Evolutionary conservation across 805 yeast species (phyloP), one percentile per base, ranked within the genome.

Genomic region (Yamadazyma insecticola): DNA sequence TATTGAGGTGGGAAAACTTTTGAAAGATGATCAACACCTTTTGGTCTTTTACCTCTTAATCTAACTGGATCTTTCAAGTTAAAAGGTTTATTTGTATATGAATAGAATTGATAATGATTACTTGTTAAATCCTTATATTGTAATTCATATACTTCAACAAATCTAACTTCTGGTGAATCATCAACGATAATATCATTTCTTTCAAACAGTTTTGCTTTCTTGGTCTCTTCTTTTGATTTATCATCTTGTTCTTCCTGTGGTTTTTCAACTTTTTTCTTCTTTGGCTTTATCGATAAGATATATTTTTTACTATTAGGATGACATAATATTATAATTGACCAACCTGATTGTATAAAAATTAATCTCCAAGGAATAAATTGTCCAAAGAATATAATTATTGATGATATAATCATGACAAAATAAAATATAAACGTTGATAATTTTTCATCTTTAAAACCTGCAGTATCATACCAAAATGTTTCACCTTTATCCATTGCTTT

Each of bases 91-190:
- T 61, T 60, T 0, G 90, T 69, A 48, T 68, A 84, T 14, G 71
- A 51, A 48, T 74, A 74, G 17, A 78, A 72, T 22, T 70, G 65
- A 84, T 90, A 88, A 17, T 67, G 67, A 5, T 68, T 60, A 0
- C 77, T 72, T 2, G 81, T 69, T 16, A 76, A 55, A 22, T 82
- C 82, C 43, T 71, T 81, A 26, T 70, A 66, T 50, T 83, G 83
- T 15, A 88, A 66, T 53, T 88, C 95, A 51, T 69, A 89, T 1
- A 89, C 63, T 48, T 88, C 94, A 6, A 85, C 88, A n/a, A 60
- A 52, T 26, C 75, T 62, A 1, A 60, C 52, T 28, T 77, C 78
- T 0, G 87, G 81, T 0, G 71, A 59, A 35, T 79, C 87, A 48
- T 85, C 94, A 15, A 80, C 70, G n/a, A 84, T 61, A 6, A 88